Conservation (phyloP, 75 land plant species). For the Adiantum capillusveneris region DNA sequence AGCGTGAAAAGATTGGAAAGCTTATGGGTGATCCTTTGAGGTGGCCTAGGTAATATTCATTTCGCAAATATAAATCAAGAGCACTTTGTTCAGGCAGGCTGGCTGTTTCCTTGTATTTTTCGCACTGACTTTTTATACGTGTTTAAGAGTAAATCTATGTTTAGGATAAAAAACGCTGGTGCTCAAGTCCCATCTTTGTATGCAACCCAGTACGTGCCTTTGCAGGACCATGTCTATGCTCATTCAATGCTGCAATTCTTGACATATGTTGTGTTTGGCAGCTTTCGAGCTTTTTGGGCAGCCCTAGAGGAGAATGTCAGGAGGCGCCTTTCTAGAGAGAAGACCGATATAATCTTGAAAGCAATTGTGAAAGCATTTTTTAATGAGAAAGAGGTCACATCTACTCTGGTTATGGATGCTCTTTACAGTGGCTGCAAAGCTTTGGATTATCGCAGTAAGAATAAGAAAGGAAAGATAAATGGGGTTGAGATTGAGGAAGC, state of each 20-base stretch:
- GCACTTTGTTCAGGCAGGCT: too few relatives aligned
- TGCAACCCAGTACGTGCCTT: too few relatives aligned
- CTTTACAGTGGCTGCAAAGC: constrained; percentile 95
- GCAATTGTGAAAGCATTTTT: constrained; percentile 92
- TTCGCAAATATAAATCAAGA: too few relatives aligned
- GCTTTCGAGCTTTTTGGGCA: constrained; percentile 89
- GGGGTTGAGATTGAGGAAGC: constrained; percentile 47
- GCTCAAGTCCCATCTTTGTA: too few relatives aligned
- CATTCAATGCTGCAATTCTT: too few relatives aligned
- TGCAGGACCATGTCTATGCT: too few relatives aligned
- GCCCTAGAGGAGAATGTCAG: constrained; percentile 63
- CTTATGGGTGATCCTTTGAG: constrained; percentile 74
- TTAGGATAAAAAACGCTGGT: too few relatives aligned
- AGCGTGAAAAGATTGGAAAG: constrained; percentile 68
- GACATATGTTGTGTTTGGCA: constrained; percentile 14
- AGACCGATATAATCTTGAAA: constrained; percentile 75
- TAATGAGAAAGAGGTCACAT: constrained; percentile 98
- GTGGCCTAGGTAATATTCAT: constrained; percentile 91
- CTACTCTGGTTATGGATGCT: constrained; percentile 98
- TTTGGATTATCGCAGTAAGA: constrained; percentile 61
- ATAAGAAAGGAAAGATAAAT: constrained; percentile 47
- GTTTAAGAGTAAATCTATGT: too few relatives aligned
- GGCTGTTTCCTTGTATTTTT: too few relatives aligned
- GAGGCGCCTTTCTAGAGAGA: constrained; percentile 83
- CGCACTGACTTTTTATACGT: too few relatives aligned